Conservation (phyloP, 208 protist genomes). For the Trypanosoma congolense region DNA sequence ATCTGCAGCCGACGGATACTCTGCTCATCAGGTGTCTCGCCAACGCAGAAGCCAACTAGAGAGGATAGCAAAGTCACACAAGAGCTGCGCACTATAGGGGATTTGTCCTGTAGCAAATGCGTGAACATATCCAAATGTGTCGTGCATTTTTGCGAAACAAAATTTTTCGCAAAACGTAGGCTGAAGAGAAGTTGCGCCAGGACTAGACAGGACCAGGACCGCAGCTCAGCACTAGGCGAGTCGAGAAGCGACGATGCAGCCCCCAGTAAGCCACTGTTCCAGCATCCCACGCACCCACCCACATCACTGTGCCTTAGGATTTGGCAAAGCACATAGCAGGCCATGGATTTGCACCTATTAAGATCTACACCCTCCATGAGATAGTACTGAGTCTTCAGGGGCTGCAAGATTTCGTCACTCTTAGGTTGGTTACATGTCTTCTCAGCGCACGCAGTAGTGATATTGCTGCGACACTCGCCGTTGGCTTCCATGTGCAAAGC, state of each 20-base stretch:
- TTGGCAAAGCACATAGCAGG: conserved; percentile 92
- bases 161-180: conserved; percentile 70
- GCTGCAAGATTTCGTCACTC: background rate
- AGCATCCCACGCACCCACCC: conserved; percentile 61
- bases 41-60: conserved; percentile 60
- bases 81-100: conserved; percentile 83
- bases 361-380: conserved; percentile 63
- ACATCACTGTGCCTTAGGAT: conserved; percentile 55
- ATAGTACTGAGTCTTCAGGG: conserved; percentile 69
- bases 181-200: conserved; percentile 66
- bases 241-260: conserved; percentile 61
- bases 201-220: conserved; percentile 80
- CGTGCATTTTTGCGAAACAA: conserved; percentile 70
- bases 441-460: too few species aligned
- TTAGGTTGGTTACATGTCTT: background rate
- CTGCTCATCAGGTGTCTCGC: conserved; percentile 46
- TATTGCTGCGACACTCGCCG: background rate
- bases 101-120: conserved; percentile 67
- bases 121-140: conserved; percentile 71
- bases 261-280: conserved; percentile 81
- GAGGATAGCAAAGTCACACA: conserved; percentile 82
- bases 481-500: background rate
- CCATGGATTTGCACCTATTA: conserved; percentile 81
- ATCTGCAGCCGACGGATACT: conserved; percentile 74
- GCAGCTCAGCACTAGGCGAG: conserved; percentile 62